These are phyloP conservation scores for Globisporangium nunn DNA, from an alignment of 352 stramenopile genomes.

Conservation along the genomic window DNA sequence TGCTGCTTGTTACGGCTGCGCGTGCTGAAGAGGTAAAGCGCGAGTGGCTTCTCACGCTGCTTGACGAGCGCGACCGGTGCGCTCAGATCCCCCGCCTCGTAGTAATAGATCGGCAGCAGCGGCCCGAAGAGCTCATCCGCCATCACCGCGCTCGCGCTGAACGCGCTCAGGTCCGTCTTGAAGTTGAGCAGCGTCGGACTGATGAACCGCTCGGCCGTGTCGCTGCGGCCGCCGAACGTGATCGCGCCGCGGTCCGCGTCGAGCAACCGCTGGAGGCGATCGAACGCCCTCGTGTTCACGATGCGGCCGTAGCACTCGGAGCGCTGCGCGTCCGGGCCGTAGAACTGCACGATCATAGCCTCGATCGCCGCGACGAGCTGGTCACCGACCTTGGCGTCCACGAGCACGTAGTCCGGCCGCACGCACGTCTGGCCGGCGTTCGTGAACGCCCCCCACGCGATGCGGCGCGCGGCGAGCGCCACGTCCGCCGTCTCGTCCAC, in stretches of 20 bases:
- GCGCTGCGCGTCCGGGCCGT: conserved; percentile 41
- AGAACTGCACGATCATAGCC: conserved; percentile 38
- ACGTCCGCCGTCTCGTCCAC: conserved; percentile 59
- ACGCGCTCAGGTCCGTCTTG: conserved; percentile 47
- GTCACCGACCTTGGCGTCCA: conserved; percentile 65
- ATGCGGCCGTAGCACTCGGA: conserved; percentile 39
- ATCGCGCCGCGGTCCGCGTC: conserved; percentile 50
- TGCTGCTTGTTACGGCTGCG: conserved; percentile 31
- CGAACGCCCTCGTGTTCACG: conserved; percentile 12
- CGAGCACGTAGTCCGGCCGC: conserved; percentile 90
- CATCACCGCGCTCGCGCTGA: conserved; percentile 61
- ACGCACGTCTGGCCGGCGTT: conserved; percentile 95
- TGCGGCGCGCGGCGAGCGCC: conserved; percentile 50
- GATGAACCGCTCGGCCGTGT: conserved; percentile 73
- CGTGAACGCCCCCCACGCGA: conserved; percentile 82
- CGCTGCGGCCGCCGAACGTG: conserved; percentile 43
- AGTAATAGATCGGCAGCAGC: conserved; percentile 90
- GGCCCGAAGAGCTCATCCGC: conserved; percentile 96
- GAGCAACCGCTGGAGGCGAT: conserved; percentile 28
- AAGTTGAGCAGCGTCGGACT: conserved; percentile 88
- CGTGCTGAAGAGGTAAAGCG: conserved; percentile 79
- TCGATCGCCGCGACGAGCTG: conserved; percentile 36
- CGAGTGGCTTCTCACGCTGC: conserved; percentile 64
- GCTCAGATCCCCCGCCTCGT: conserved; percentile 28
- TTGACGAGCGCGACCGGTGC: conserved; percentile 30